Evolutionary conservation across 164 flowering plant species (phyloP).

Genomic region (Protea cynaroides): DNA sequence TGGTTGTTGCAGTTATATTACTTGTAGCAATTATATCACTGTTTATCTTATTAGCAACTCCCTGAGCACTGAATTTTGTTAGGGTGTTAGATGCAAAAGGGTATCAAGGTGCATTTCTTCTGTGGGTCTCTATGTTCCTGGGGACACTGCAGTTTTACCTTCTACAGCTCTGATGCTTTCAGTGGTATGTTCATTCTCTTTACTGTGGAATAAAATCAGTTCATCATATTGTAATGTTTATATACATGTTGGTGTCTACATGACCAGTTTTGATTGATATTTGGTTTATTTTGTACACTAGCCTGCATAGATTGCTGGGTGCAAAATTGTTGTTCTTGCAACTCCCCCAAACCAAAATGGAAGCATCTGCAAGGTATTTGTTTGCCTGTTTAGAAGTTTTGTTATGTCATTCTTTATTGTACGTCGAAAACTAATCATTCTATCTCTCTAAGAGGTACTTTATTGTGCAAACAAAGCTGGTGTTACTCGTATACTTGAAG

Average conservation of each 20-base stretch:
- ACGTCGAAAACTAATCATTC: background rate
- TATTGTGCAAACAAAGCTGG: conserved; percentile 99
- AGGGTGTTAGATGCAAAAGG: conserved; percentile 95
- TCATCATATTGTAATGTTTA: conserved; percentile 10
- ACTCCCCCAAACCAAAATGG: conserved; percentile 89
- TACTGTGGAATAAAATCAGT: background rate
- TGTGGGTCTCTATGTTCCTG: conserved; percentile 98
- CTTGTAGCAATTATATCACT: background rate
- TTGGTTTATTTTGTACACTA: conserved; percentile 32
- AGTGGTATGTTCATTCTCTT: conserved; percentile 55
- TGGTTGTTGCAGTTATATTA: background rate
- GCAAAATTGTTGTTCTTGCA: conserved; percentile 89
- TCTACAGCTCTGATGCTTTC: conserved; percentile 97
- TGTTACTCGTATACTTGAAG: conserved; percentile 96
- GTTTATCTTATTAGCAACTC: background rate
- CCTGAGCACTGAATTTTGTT: conserved; percentile 12
- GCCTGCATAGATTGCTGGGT: conserved; percentile 99
- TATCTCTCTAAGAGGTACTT: conserved; percentile 66
- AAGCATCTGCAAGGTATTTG: conserved; percentile 81
- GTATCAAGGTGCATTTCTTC: conserved; percentile 81
- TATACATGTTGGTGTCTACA: conserved; percentile 5
- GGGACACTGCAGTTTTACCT: conserved; percentile 97
- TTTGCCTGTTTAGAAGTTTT: background rate
- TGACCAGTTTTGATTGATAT: conserved; percentile 17
- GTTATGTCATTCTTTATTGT: background rate